Evolutionary conservation across 2,329 filamentous ascomycete species (phyloP).

Genomic region (Venturia pyrina): DNA sequence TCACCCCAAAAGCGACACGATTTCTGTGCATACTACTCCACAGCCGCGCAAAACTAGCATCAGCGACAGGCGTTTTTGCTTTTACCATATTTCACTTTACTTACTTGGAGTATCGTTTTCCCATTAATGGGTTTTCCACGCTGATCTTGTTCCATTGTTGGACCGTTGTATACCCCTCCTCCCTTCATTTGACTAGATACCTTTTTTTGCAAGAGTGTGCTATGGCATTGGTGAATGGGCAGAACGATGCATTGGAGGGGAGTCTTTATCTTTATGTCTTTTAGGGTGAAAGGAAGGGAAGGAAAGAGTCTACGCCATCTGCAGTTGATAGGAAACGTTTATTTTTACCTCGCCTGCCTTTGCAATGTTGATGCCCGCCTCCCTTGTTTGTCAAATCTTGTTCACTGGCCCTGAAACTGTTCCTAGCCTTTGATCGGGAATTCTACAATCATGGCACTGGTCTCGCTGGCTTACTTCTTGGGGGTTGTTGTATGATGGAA

Average conservation of each 20-base stretch:
- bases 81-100: neutral
- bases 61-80: slow-evolving; percentile 7
- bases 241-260: neutral
- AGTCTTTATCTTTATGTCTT: no score
- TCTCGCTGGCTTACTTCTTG: no score
- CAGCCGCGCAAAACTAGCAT: slow-evolving; percentile 1
- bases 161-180: neutral
- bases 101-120: neutral
- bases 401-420: no score
- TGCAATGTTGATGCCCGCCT: neutral
- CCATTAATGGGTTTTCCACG: neutral
- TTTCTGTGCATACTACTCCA: neutral
- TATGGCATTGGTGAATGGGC: neutral
- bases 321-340: neutral
- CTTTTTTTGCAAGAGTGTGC: neutral
- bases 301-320: neutral
- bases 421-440: no score
- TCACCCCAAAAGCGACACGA: neutral
- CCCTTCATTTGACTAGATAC: neutral
- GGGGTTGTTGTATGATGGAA: no score
- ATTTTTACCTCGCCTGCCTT: neutral
- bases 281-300: no score
- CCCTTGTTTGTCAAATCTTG: neutral
- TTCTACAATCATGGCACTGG: no score
- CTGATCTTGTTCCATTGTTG: neutral